Evolutionary conservation across 2,329 filamentous ascomycete species (phyloP), one percentile per base, ranked within the genome.

Genomic region (Arthrobotrys sinensis): DNA sequence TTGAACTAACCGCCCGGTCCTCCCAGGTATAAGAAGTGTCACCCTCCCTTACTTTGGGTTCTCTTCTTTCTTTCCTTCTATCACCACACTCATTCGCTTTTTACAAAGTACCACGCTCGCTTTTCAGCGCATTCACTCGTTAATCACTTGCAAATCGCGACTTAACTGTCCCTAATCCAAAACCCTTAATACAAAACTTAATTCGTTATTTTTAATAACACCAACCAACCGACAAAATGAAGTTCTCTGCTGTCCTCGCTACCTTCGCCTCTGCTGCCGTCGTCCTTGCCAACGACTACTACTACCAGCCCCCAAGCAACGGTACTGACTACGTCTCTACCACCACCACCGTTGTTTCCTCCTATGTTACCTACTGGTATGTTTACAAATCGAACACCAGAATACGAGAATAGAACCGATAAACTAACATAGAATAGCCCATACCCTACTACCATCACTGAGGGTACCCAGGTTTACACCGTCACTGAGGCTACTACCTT

Each of bases 41-140:
- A 78, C 50, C 66, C 75, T 78, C 67, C 75, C 73, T 71, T 65
- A 77, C 73, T 66, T 77, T 63, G 34, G 38, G 36, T 63, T 63
- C 62, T 63, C 52, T 67, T 71, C 46, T 63, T 78, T 72, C 53
- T 68, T 68, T 64, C 53, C 75, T 60, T 78, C 73, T 52, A 66
- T 57, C 75, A 78, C 75, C 75, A 78, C 75, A 77, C 75, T 72
- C 75, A 68, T 52, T 78, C 75, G 75, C 75, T 78, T 78, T 70
- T 78, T 55, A 78, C 75, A 78, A 78, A 78, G 75, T 78, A 78
- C 75, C 75, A 78, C 75, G 75, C 75, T 72, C 67, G 75, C 75
- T 78, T 28, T 67, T 78, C 75, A 78, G 75, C 75, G 75, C 75
- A 78, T 78, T 78, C 75, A 78, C 62, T 78, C 75, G 75, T 78